Base-by-base conservation (phyloP, 768 basidiomycete genomes). In the Kwoniella pini region DNA sequence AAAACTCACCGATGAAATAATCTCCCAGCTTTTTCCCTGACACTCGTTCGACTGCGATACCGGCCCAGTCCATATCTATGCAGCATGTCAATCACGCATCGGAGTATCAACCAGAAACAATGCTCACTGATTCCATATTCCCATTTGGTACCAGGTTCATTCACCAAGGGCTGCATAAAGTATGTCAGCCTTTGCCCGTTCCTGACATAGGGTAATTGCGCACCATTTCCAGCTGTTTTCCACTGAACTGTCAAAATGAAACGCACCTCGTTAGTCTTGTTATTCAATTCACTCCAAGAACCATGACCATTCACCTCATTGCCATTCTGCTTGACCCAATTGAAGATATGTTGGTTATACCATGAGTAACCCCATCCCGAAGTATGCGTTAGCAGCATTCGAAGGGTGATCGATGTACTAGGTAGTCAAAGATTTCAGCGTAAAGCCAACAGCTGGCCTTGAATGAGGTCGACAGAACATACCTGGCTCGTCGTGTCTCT, bases 341-440 rank as follows among this genome's bases (percentile, higher is more conserved):
- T 57, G 28, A 24, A 40, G 28, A 63, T 31, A 24, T 63, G 55
- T 11, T 57, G 42, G 31, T 52, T 57, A 48, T 63, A 63, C 62
- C 62, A 63, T 11, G 62, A 63, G 42, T 63, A 63, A 10, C 57
- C 38, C 43, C 59, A 63, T n/a, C 62, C 62, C 13, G 62, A 33
- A 11, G 62, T 63, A 26, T 63, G 62, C 22, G 55, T 57, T 1
- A 63, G 36, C 15, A 63, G 54, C 54, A 57, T 57, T 28, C 57
- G 48, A n/a, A 57, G 44, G 27, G 62, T 63, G 28, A 63, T 63
- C 9, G 59, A 42, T 7, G 59, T 60, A 15, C 59, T 60, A 22
- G 1, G 17, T 2, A 24, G 22, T 15, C 3, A 45, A 31, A 2
- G 21, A 19, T n/a, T 26, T 55, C 54, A 44, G 54, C 22, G 7